Percentiles rank a stretch among this genome's conserved stretches.
phyloP scores from a whole-genome alignment of 257 asterid species.

The Nicotiana knightiana region DNA sequence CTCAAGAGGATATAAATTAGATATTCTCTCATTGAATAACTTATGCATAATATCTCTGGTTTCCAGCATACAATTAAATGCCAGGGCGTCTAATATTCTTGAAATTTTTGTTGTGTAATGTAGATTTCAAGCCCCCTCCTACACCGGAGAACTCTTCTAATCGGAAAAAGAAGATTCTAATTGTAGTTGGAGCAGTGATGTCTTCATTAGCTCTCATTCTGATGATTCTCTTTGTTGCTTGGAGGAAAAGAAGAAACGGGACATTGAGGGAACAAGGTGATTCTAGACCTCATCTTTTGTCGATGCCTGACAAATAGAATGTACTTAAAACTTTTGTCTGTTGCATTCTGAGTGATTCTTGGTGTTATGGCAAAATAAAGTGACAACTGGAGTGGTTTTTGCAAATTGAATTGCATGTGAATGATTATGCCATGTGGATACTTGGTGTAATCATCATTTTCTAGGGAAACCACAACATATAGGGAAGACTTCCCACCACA shows the following conservation, averaged over 20 bases:
- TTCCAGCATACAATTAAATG: background rate
- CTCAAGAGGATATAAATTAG: background rate
- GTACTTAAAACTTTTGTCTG: background rate
- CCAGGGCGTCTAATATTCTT: background rate
- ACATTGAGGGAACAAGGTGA: conserved; percentile 57
- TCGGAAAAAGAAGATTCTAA: conserved; percentile 31
- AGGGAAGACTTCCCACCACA: background rate
- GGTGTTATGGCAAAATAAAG: background rate
- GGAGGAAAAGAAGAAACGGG: conserved; percentile 34
- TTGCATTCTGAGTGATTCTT: background rate
- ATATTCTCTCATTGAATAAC: background rate
- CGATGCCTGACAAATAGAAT: background rate
- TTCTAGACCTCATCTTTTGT: background rate
- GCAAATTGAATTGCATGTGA: background rate
- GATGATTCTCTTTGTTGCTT: conserved; percentile 18
- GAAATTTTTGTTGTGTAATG: conserved; percentile 11
- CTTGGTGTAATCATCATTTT: background rate
- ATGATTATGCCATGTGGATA: background rate
- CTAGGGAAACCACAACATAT: background rate
- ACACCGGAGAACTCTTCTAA: background rate
- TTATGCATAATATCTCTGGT: background rate
- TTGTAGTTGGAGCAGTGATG: conserved; percentile 28
- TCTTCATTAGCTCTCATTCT: conserved; percentile 25
- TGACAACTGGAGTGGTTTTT: background rate
- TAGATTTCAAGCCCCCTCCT: conserved; percentile 45